Evolutionary conservation across 768 basidiomycete genomes (phyloP).

Genomic region (Inosperma sp.): DNA sequence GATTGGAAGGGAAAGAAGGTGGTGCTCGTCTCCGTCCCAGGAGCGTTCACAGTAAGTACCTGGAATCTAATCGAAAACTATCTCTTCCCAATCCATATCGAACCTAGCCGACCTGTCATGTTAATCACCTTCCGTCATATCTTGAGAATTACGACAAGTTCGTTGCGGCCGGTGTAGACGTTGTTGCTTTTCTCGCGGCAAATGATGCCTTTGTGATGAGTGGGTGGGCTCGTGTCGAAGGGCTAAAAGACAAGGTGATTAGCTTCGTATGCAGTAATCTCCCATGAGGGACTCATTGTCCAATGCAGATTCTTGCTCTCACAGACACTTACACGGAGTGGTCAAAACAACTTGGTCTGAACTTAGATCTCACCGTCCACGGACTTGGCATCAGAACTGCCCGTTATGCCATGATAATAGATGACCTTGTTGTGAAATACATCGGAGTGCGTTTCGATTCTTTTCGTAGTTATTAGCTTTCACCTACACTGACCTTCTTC

Average conservation of each 20-base stretch:
- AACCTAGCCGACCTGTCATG: conserved; percentile 57
- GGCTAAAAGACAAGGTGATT: conserved; percentile 61
- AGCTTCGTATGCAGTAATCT: neutral
- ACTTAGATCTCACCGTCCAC: conserved; percentile 43
- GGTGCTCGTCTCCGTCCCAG: conserved; percentile 72
- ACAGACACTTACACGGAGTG: conserved; percentile 53
- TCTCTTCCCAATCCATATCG: conserved; percentile 38
- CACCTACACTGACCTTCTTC: conserved; percentile 14
- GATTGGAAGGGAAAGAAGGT: conserved; percentile 82
- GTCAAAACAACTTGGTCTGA: conserved; percentile 52
- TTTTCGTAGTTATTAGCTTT: neutral
- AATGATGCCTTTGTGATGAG: conserved; percentile 79
- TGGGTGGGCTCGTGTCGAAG: conserved; percentile 56
- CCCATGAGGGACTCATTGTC: neutral
- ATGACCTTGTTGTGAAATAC: conserved; percentile 67
- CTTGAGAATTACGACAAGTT: conserved; percentile 66
- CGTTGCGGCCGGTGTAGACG: conserved; percentile 72
- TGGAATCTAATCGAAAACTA: no score
- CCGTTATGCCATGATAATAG: conserved; percentile 61
- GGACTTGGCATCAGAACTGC: conserved; percentile 57
- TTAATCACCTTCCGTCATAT: conserved; percentile 60
- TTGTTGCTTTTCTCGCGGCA: conserved; percentile 67
- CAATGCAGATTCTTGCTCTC: conserved; percentile 51
- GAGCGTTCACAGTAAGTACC: conserved; percentile 67
- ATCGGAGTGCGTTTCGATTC: conserved; percentile 42